A percentile compares a stretch with the other conserved stretches of the same genome.
Conservation (phyloP, 306 rosid species). For the Amphicarpaea edgeworthii region DNA sequence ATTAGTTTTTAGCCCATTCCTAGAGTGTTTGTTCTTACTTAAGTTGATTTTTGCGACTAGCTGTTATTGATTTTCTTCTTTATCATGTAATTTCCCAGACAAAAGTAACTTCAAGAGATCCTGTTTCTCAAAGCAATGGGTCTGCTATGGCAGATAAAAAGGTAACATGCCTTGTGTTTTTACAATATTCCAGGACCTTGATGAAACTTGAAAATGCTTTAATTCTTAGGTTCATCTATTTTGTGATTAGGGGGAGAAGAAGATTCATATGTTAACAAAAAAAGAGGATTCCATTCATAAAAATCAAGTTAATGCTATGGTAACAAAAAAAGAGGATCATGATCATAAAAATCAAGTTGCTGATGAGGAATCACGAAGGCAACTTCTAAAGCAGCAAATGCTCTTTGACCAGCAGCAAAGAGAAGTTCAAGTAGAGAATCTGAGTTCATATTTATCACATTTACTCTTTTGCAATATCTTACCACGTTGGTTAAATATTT, state of each 20-base stretch:
- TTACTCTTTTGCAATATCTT: not conserved
- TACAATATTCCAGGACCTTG: constrained; percentile 30
- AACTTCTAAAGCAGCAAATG: constrained; percentile 64
- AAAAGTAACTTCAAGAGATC: constrained; percentile 53
- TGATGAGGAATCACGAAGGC: constrained; percentile 63
- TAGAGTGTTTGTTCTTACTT: not conserved
- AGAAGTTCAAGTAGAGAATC: constrained; percentile 69
- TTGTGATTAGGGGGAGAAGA: constrained; percentile 57
- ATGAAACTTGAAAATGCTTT: constrained; percentile 31
- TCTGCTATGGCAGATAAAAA: constrained; percentile 55
- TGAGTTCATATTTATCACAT: constrained; percentile 8
- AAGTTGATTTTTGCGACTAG: constrained; percentile 23
- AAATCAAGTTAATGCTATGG: constrained; percentile 42
- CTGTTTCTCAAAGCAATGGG: constrained; percentile 58
- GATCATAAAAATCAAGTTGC: constrained; percentile 45
- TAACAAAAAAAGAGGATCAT: constrained; percentile 51
- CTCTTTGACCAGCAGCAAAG: constrained; percentile 81
- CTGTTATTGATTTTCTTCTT: constrained; percentile 29
- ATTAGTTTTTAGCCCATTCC: not conserved
- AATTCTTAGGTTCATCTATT: constrained; percentile 28
- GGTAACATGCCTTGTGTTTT: constrained; percentile 51
- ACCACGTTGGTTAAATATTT: constrained; percentile 24
- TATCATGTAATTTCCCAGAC: constrained; percentile 51
- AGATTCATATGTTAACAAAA: constrained; percentile 45
- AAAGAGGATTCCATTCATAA: constrained; percentile 52